Percentiles rank a stretch among this genome's conserved stretches.
Evolutionary conservation across 306 rosid species (phyloP).

Genomic region (Cercis canadensis): DNA sequence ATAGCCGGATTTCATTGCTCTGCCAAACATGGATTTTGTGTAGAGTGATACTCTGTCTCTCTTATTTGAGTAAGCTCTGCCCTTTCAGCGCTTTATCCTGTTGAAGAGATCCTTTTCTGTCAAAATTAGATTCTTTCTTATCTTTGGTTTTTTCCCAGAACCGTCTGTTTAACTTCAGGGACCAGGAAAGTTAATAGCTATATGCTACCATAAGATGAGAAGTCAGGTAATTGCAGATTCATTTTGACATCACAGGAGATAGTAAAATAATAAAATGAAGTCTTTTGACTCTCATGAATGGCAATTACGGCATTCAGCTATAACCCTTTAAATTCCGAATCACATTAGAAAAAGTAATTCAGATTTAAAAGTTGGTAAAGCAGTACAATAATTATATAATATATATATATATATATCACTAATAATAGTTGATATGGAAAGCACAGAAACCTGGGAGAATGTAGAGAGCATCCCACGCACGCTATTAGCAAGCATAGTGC

Average conservation of each 20-base stretch:
- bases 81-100: background rate
- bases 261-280: background rate
- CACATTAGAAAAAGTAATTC: conserved; percentile 6
- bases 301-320: background rate
- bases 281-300: conserved; percentile 6
- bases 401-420: background rate
- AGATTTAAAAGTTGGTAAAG: background rate
- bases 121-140: background rate
- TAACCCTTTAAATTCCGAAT: background rate
- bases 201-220: background rate
- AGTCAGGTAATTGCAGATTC: background rate
- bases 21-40: background rate
- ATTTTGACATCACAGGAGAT: conserved; percentile 1
- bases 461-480: conserved; percentile 89
- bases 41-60: conserved; percentile 1
- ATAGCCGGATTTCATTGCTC: conserved; percentile 18
- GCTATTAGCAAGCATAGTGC: conserved; percentile 71
- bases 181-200: conserved; percentile 16
- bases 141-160: background rate
- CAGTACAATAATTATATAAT: no score
- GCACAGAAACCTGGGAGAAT: conserved; percentile 66
- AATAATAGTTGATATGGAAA: conserved; percentile 16
- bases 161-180: background rate
- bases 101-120: background rate
- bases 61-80: background rate